Evolutionary conservation across 345 rosid genomes (phyloP), one percentile per base, ranked within the genome.

Genomic region (Microthlaspi erraticum): DNA sequence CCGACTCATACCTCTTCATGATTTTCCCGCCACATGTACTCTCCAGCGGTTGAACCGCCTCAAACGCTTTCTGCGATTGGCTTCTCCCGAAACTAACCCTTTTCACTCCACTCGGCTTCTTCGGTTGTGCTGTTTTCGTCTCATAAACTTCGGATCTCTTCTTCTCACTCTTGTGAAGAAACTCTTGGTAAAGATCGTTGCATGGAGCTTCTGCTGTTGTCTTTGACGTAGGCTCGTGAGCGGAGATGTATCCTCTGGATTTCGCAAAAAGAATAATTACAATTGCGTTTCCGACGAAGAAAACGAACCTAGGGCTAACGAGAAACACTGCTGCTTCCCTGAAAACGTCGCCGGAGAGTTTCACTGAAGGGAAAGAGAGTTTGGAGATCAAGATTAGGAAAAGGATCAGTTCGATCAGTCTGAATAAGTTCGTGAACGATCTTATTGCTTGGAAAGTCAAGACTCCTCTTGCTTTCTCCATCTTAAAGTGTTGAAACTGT

Each of bases 241-340:
- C 45, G 0, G 93, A 79, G n/a, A 11, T 53, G 62, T 89, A 73
- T 43, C 73, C 82, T 10, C 96, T 86, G 0, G 98, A 88, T 51
- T 80, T 90, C 5, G 78, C 85, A 9, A 92, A 88, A 49, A 95
- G 88, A 45, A 79, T 84, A 78, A 88, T 76, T 59, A 92, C 82
- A 59, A 95, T 92, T 16, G 61, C 81, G 79, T 95, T 95, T 10
- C 96, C 99, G 0, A 92, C 18, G 12, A 95, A 61, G 77, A 95
- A 95, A 42, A 92, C 84, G 36, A 95, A 92, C 19, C 83, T 79
- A 3, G 96, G 92, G 66, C 94, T 90, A 6, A 60, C 79, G 4
- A 92, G 80, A 67, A 77, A 52, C 57, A 71, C 60, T 7, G 81
- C 55, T n/a, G 84, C 53, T 76, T 73, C 84, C 80, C 65, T 84